These are phyloP conservation scores for Rosa multiflora DNA, from an alignment of 306 rosid genomes.

Conservation along the genomic window DNA sequence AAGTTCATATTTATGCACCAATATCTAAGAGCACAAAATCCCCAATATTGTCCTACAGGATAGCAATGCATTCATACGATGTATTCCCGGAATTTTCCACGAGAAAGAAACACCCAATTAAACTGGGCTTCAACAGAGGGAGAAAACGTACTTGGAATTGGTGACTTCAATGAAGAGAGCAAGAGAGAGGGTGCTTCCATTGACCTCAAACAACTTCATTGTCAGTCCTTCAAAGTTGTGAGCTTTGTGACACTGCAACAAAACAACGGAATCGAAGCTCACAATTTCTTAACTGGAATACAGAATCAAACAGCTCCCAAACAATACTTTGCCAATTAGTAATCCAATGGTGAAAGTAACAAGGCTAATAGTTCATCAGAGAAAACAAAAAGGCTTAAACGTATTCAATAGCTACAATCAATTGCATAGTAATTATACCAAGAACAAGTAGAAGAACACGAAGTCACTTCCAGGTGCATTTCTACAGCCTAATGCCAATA, in stretches of 20 bases:
- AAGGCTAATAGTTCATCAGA: too few relatives aligned
- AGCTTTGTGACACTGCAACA: background rate
- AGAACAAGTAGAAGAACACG: too few relatives aligned
- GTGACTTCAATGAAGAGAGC: slow-evolving; percentile 72
- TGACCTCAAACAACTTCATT: slow-evolving; percentile 64
- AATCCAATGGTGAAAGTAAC: too few relatives aligned
- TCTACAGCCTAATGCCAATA: too few relatives aligned
- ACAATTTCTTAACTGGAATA: background rate
- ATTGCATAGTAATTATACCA: too few relatives aligned
- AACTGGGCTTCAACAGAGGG: background rate
- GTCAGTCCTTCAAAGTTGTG: slow-evolving; percentile 30
- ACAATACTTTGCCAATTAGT: too few relatives aligned
- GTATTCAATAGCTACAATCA: too few relatives aligned
- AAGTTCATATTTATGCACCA: background rate
- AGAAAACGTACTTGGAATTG: slow-evolving; percentile 63
- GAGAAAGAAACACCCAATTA: slow-evolving; percentile 2
- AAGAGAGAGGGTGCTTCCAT: slow-evolving; percentile 54
- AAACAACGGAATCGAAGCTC: background rate
- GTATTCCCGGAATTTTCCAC: background rate
- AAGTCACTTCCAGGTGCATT: too few relatives aligned
- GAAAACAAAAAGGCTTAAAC: too few relatives aligned
- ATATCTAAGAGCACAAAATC: background rate
- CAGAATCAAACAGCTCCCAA: background rate
- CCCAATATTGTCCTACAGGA: background rate
- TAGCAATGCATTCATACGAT: background rate